Percentiles rank a stretch among this genome's conserved stretches.
phyloP scores from a whole-genome alignment of 1,284 basidiomycete genomes.

The Ustilago trichophora region DNA sequence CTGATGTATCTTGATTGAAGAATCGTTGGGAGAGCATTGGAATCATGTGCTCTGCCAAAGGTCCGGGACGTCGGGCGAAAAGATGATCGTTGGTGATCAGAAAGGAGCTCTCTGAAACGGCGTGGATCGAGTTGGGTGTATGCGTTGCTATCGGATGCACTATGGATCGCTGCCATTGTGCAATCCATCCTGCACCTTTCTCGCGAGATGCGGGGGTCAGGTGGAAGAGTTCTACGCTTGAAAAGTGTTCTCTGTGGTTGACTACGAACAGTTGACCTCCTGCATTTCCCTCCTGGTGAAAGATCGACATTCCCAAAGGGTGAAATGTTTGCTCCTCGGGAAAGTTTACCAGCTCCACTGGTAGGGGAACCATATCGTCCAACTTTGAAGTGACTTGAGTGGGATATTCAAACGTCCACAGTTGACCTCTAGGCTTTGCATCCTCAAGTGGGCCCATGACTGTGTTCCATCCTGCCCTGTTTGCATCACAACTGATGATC shows the following conservation, averaged over 20 bases:
- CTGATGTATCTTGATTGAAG: background rate
- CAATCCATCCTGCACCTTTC: conserved; percentile 8
- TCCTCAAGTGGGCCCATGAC: conserved; percentile 38
- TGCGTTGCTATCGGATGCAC: conserved; percentile 41
- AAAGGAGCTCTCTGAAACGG: conserved; percentile 74
- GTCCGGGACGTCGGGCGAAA: conserved; percentile 71
- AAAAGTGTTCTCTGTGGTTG: conserved; percentile 15
- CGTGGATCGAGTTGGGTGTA: conserved; percentile 73
- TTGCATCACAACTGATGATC: conserved; percentile 38
- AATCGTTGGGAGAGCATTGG: conserved; percentile 1
- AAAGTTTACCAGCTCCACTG: conserved; percentile 16
- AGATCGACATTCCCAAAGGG: conserved; percentile 28
- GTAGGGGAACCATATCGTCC: background rate
- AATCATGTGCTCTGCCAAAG: background rate
- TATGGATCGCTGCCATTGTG: conserved; percentile 12
- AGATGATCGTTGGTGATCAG: conserved; percentile 77
- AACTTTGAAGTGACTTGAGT: background rate
- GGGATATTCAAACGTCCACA: conserved; percentile 26
- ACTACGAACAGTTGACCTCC: conserved; percentile 14
- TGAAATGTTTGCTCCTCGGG: conserved; percentile 21
- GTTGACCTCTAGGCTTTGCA: conserved; percentile 7
- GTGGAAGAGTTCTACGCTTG: conserved; percentile 29
- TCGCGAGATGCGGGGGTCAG: background rate
- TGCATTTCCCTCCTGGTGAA: background rate
- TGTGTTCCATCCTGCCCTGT: conserved; percentile 33